phyloP scores from a whole-genome alignment of 768 basidiomycete genomes.

The Lactifluus hygrophoroides region DNA sequence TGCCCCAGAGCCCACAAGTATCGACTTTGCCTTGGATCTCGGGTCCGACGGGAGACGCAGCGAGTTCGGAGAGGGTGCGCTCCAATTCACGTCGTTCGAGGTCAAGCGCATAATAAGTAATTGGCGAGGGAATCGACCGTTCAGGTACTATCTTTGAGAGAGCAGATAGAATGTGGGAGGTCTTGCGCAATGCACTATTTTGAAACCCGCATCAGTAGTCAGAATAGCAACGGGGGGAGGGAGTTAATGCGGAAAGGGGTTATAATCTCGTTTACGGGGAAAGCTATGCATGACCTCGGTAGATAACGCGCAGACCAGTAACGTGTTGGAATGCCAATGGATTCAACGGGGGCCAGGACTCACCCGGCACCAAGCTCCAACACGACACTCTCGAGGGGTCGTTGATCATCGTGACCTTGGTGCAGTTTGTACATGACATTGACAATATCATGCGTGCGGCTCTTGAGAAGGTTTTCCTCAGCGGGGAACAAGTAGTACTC shows the following conservation, averaged over 20 bases:
- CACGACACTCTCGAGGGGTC: slow-evolving; percentile 45
- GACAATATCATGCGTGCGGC: slow-evolving; percentile 66
- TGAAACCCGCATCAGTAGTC: not conserved
- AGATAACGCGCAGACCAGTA: too few relatives aligned
- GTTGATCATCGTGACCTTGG: slow-evolving; percentile 9
- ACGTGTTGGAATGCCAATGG: too few relatives aligned
- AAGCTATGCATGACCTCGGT: too few relatives aligned
- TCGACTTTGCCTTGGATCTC: slow-evolving; percentile 62
- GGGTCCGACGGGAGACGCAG: slow-evolving; percentile 51
- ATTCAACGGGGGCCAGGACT: slow-evolving; percentile 28
- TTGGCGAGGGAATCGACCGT: slow-evolving; percentile 34
- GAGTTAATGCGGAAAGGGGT: not conserved
- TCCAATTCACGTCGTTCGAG: slow-evolving; percentile 81
- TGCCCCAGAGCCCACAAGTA: slow-evolving; percentile 82
- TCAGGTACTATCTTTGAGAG: slow-evolving; percentile 50
- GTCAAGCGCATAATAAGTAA: slow-evolving; percentile 89
- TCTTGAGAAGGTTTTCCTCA: slow-evolving; percentile 79
- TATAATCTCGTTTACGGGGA: not conserved
- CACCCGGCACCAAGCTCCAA: slow-evolving; percentile 92
- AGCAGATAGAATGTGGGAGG: slow-evolving; percentile 70
- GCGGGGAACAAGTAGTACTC: slow-evolving; percentile 90
- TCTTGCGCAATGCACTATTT: slow-evolving; percentile 78
- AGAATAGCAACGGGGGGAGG: not conserved
- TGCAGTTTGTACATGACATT: slow-evolving; percentile 50
- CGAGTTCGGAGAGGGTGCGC: slow-evolving; percentile 65